Conservation (phyloP, 2,329 filamentous ascomycete species). For the Cadophora gregata region DNA sequence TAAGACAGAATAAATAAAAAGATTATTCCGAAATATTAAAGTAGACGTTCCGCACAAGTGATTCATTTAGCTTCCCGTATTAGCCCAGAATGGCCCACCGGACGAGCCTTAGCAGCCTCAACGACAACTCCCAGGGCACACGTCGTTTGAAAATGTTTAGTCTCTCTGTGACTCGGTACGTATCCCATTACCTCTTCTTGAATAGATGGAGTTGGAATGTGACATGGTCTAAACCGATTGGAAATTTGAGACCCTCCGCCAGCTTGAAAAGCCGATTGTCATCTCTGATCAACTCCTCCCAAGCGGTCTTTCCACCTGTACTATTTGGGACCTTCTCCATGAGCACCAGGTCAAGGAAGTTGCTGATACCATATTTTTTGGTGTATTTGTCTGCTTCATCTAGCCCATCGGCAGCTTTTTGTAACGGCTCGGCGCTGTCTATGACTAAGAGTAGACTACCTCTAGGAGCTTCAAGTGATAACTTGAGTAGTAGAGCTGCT, state of each 20-base stretch:
- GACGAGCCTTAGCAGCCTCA: too few species aligned
- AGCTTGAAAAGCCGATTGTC: constrained; percentile 86
- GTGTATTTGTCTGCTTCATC: constrained; percentile 53
- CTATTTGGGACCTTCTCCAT: constrained; percentile 48
- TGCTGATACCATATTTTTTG: constrained; percentile 85
- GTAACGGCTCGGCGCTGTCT: constrained; percentile 90
- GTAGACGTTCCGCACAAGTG: too few species aligned
- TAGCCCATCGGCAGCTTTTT: constrained; percentile 72
- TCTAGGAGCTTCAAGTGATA: constrained; percentile 62
- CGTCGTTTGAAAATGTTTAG: too few species aligned
- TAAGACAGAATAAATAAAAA: too few species aligned
- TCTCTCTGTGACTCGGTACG: not conserved
- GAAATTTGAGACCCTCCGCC: constrained; percentile 69
- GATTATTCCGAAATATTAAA: too few species aligned
- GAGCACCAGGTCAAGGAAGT: constrained; percentile 83
- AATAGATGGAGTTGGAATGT: constrained; percentile 90
- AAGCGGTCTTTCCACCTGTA: constrained; percentile 49
- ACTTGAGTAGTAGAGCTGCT: constrained; percentile 72
- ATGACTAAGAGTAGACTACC: constrained; percentile 79
- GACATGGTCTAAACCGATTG: constrained; percentile 89
- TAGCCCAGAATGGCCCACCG: too few species aligned
- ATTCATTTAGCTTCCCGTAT: too few species aligned
- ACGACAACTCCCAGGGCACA: too few species aligned
- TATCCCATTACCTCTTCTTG: constrained; percentile 13
- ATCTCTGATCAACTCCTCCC: constrained; percentile 75